Percentiles rank a stretch among this genome's conserved stretches.
phyloP scores from a whole-genome alignment of 495 filamentous ascomycete genomes.

The Talaromyces nanjingensis region DNA sequence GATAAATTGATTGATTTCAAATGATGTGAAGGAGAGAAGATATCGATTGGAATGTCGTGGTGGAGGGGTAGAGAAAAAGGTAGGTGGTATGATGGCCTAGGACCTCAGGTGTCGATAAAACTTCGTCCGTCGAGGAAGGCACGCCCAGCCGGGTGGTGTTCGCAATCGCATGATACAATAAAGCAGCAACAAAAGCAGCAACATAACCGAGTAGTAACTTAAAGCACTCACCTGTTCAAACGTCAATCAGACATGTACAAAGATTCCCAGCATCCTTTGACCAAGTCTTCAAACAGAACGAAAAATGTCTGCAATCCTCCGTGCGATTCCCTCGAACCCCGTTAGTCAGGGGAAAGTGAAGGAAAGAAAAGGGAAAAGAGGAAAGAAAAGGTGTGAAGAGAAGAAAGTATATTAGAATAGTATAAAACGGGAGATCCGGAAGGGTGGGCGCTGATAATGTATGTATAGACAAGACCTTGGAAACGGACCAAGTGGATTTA shows the following conservation, averaged over 20 bases:
- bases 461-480: background rate
- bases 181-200: background rate
- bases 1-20: background rate
- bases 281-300: background rate
- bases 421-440: constrained; percentile 3
- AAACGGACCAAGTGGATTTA: background rate
- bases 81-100: background rate
- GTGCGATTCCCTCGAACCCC: background rate
- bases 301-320: background rate
- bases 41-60: background rate
- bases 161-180: background rate
- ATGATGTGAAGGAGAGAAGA: background rate
- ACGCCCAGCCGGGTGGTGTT: background rate
- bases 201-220: background rate
- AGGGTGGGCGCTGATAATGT: constrained; percentile 4
- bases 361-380: background rate
- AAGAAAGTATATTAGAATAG: background rate
- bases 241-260: constrained; percentile 1
- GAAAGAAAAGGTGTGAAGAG: background rate
- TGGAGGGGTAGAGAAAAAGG: background rate
- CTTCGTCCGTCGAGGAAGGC: background rate
- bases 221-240: constrained; percentile 1
- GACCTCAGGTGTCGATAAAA: background rate
- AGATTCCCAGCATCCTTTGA: constrained; percentile 6
- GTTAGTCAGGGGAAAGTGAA: background rate